phyloP scores from a whole-genome alignment of 179 eudicot species.

The Spergularia azorica region DNA sequence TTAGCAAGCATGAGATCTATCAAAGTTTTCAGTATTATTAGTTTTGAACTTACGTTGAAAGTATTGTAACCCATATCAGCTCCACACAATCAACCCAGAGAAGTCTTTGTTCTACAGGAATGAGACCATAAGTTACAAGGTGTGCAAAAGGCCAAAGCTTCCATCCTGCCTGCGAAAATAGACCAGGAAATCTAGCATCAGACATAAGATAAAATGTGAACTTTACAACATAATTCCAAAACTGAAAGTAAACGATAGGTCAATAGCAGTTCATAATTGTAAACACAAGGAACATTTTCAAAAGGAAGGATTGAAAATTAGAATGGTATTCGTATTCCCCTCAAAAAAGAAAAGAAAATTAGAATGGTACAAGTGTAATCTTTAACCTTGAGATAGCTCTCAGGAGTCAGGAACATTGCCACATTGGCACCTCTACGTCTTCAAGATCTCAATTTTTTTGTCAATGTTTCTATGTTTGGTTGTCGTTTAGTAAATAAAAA shows the following conservation, averaged over 20 bases:
- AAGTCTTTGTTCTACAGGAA: conserved; percentile 91
- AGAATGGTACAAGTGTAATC: neutral
- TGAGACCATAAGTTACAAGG: conserved; percentile 75
- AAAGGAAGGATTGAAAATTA: neutral
- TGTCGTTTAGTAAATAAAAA: neutral
- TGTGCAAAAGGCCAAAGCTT: conserved; percentile 99
- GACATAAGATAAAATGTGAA: neutral
- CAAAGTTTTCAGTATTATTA: neutral
- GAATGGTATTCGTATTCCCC: neutral
- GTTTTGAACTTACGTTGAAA: conserved; percentile 69
- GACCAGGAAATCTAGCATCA: neutral
- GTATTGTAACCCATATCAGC: conserved; percentile 94
- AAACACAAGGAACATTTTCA: neutral
- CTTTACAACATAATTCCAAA: neutral
- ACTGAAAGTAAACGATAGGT: neutral
- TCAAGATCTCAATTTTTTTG: neutral
- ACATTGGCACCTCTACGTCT: neutral
- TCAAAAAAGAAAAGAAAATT: too few relatives aligned
- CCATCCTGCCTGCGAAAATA: conserved; percentile 84
- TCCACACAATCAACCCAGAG: conserved; percentile 96
- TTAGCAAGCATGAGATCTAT: neutral
- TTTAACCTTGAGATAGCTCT: neutral
- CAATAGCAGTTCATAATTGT: neutral
- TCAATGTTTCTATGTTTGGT: neutral
- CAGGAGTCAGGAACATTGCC: neutral